Evolutionary conservation across 2,329 filamentous ascomycete species (phyloP).

Genomic region (Arachnomyces sp.): DNA sequence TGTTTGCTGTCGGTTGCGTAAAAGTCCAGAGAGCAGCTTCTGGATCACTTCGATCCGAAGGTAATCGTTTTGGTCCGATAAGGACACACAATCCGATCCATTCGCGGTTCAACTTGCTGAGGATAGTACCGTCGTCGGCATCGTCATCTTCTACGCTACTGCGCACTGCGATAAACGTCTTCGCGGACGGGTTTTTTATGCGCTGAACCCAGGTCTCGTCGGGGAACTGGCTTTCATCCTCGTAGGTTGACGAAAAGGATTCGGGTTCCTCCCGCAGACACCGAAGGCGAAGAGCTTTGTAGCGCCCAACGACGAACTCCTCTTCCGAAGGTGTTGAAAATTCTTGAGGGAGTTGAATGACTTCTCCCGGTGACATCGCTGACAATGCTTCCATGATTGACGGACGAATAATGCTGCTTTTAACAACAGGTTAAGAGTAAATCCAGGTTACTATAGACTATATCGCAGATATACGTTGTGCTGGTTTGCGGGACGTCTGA

Average conservation of each 20-base stretch:
- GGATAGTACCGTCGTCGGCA: neutral
- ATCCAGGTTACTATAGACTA: too few species aligned
- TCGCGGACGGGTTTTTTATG: constrained; percentile 19
- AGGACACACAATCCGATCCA: constrained; percentile 26
- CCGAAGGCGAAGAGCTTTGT: constrained; percentile 19
- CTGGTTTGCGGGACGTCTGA: too few species aligned
- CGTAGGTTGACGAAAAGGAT: constrained; percentile 24
- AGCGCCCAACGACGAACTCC: constrained; percentile 9
- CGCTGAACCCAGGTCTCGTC: constrained; percentile 20
- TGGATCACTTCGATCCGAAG: constrained; percentile 1
- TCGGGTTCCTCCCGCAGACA: constrained; percentile 21
- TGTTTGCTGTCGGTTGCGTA: too few species aligned
- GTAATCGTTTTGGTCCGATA: constrained; percentile 16
- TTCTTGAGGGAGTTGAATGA: constrained; percentile 7
- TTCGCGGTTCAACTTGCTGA: constrained; percentile 11
- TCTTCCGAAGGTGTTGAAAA: constrained; percentile 5
- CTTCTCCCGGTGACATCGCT: neutral
- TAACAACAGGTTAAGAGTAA: too few species aligned
- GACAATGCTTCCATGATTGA: too few species aligned
- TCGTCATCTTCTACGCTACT: neutral
- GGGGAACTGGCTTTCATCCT: constrained; percentile 19
- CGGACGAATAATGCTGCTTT: too few species aligned
- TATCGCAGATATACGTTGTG: too few species aligned
- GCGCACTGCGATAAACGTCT: constrained; percentile 20
- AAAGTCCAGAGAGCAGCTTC: too few species aligned